Evolutionary conservation across 495 filamentous ascomycete species (phyloP).

Genomic region (Saxispiralis lemnorum): DNA sequence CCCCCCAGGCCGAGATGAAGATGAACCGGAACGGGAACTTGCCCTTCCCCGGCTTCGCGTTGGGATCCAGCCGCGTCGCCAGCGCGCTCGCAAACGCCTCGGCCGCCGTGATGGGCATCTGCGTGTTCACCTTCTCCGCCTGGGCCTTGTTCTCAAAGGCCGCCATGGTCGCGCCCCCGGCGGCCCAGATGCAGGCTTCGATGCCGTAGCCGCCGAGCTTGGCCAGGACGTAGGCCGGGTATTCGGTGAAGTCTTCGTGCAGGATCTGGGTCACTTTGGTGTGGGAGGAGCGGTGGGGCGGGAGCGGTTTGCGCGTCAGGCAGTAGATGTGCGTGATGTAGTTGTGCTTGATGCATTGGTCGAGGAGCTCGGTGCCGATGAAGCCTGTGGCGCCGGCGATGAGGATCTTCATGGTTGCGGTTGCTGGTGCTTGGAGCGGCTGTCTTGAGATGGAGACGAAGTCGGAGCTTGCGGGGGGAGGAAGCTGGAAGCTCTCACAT

Average conservation of each 20-base stretch:
- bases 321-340: slow-evolving; percentile 13
- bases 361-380: slow-evolving; percentile 14
- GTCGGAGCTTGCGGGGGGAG: no score
- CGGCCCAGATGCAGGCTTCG: slow-evolving; percentile 15
- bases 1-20: slow-evolving; percentile 7
- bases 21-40: slow-evolving; percentile 16
- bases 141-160: slow-evolving; percentile 5
- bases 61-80: slow-evolving; percentile 11
- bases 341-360: slow-evolving; percentile 13
- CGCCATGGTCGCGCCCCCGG: background rate
- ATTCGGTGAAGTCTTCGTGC: slow-evolving; percentile 10
- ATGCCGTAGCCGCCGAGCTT: slow-evolving; percentile 4
- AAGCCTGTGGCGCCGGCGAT: slow-evolving; percentile 14
- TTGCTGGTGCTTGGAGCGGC: background rate
- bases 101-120: slow-evolving; percentile 9
- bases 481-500: no score
- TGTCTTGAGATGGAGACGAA: no score
- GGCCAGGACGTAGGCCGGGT: slow-evolving; percentile 3
- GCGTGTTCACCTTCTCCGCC: slow-evolving; percentile 10
- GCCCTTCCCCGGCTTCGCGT: slow-evolving; percentile 7
- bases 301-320: slow-evolving; percentile 8
- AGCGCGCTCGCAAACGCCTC: slow-evolving; percentile 11
- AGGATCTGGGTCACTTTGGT: slow-evolving; percentile 12
- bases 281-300: slow-evolving; percentile 3
- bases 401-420: slow-evolving; percentile 15